phyloP scores from a whole-genome alignment of 208 protist species.

The Acanthamoeba comandoni region DNA sequence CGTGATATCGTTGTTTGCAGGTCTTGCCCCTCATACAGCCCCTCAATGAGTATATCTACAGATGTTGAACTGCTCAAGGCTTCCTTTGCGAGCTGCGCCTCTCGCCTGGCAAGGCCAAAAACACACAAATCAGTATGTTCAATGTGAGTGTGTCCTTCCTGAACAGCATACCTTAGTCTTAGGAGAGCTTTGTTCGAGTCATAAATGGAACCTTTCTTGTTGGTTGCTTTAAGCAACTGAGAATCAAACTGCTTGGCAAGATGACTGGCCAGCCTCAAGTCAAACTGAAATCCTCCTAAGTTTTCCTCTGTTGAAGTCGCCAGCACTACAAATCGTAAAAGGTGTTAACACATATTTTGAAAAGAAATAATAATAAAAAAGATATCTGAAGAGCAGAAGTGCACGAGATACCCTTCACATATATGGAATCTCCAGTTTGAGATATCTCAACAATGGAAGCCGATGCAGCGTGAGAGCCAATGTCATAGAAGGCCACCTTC shows the following conservation, averaged over 20 bases:
- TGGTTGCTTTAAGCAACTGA: background rate
- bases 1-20: background rate
- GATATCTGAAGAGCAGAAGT: too few species aligned
- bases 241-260: background rate
- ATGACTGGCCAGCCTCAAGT: slow-evolving; percentile 6
- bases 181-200: too few species aligned
- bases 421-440: background rate
- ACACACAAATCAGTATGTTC: too few species aligned
- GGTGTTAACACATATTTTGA: background rate
- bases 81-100: too few species aligned
- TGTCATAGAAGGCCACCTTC: slow-evolving; percentile 16
- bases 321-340: background rate
- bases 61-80: background rate
- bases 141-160: too few species aligned
- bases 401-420: too few species aligned
- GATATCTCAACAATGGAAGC: slow-evolving; percentile 41
- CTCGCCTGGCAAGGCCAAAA: too few species aligned
- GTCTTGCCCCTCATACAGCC: slow-evolving; percentile 16
- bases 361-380: background rate
- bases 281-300: slow-evolving; percentile 13
- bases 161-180: too few species aligned
- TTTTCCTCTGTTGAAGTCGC: slow-evolving; percentile 2
- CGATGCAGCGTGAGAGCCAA: slow-evolving; percentile 43
- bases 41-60: background rate
- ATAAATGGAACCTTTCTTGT: too few species aligned